These are phyloP conservation scores for Cercophora sp. DNA, from an alignment of 495 filamentous ascomycete species.

Conservation along the genomic window DNA sequence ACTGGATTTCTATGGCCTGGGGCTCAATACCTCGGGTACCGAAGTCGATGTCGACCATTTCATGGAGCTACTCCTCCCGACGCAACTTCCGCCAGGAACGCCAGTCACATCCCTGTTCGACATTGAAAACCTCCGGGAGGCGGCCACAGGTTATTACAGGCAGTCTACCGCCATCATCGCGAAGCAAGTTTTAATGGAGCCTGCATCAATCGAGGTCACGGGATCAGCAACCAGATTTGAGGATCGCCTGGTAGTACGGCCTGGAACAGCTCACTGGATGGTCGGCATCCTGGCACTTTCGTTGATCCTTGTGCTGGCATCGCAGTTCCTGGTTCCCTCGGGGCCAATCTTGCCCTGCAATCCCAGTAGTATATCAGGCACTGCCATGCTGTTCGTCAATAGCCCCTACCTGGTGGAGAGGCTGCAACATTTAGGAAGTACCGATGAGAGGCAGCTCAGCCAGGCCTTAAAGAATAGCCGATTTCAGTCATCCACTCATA, in stretches of 20 bases:
- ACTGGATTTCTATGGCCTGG: no score
- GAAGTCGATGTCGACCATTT: no score
- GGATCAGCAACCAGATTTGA: neutral
- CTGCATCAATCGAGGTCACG: neutral
- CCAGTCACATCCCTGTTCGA: neutral
- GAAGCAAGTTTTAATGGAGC: neutral
- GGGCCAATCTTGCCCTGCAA: slow-evolving; percentile 3
- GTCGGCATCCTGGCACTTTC: neutral
- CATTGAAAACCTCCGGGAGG: neutral
- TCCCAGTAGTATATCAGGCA: no score
- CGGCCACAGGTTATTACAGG: neutral
- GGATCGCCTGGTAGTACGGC: slow-evolving; percentile 5
- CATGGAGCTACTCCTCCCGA: no score
- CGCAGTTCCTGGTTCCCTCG: neutral
- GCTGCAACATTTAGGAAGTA: no score
- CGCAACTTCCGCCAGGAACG: neutral
- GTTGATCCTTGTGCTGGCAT: neutral
- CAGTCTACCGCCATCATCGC: neutral
- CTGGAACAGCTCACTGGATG: slow-evolving; percentile 10
- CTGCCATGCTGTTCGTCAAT: no score
- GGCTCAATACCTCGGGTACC: no score
- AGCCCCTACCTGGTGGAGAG: no score
- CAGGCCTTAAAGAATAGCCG: no score
- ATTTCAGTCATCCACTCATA: no score
- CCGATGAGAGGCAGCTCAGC: no score